Base-by-base conservation (phyloP, 2,329 filamentous ascomycete species). In the Diaporthe aspalathi region DNA sequence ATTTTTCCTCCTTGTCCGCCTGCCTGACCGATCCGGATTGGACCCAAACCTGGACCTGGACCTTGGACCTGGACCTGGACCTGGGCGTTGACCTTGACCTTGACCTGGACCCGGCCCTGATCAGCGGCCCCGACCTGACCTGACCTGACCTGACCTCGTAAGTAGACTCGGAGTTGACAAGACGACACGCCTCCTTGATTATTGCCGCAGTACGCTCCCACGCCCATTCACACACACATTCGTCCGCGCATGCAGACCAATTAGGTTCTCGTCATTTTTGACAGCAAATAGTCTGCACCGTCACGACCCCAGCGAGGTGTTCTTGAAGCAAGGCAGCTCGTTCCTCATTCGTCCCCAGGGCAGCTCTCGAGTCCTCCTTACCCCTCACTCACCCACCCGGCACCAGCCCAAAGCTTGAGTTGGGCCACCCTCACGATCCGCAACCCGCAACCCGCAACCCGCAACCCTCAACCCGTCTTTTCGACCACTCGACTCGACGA, bases 291-390 rank as follows among this genome's bases (percentile, higher is more conserved):
- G 53, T 68, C 40, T 60, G 54, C n/a, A 40, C n/a, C 17, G 27
- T 60, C 32, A 47, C 49, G 40, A 50, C 24, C n/a, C 54, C 45
- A 9, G 52, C 53, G 27, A 60, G 43, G 54, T 32, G 45, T 60
- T 40, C 53, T 52, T 32, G 56, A 57, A 38, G 32, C 22, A 24
- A 38, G 2, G 35, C 29, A 50, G 67, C 53, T 43, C 47, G 67
- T 27, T 50, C 38, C 32, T 52, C 47, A 68, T 52, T 50, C 67
- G 67, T 60, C 47, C n/a, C 43, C 43, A 57, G 53, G 35, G 29
- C 60, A 65, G 60, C 67, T 57, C 45, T 68, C 67, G 67, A 68
- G 67, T 52, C 67, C 45, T 65, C 38, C 50, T 68, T 68, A 68
- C 67, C 67, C 67, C 67, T 68, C 67, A 68, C 56, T 57, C 43